Conservation (phyloP, 1,284 basidiomycete genomes). For the Melampsora americana region DNA sequence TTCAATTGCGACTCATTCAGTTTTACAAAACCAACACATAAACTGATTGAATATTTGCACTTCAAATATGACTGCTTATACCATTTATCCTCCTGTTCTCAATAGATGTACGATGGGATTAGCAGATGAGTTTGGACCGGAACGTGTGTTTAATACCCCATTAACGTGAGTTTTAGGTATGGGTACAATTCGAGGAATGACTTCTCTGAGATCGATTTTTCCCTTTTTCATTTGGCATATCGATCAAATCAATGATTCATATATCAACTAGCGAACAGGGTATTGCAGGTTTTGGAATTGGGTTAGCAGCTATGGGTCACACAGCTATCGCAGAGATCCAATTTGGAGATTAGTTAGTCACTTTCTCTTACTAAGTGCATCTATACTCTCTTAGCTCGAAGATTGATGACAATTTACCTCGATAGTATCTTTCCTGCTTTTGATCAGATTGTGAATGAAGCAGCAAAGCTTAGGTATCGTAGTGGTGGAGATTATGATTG, state of each 20-base stretch:
- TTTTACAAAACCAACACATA: too few species aligned
- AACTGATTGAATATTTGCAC: too few species aligned
- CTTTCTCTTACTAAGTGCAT: background rate
- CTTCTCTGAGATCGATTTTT: background rate
- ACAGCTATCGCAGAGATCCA: slow-evolving; percentile 92
- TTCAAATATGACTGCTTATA: too few species aligned
- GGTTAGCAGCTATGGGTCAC: slow-evolving; percentile 84
- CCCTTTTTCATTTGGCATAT: too few species aligned
- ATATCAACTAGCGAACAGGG: slow-evolving; percentile 67
- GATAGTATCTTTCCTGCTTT: slow-evolving; percentile 53
- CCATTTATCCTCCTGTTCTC: background rate
- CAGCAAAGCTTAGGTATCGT: slow-evolving; percentile 85
- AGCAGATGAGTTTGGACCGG: slow-evolving; percentile 84
- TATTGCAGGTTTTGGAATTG: slow-evolving; percentile 90
- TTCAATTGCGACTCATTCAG: too few species aligned
- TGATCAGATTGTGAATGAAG: slow-evolving; percentile 91
- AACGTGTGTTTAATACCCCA: slow-evolving; percentile 93
- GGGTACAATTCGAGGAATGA: background rate
- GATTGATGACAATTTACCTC: background rate
- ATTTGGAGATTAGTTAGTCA: slow-evolving; percentile 54
- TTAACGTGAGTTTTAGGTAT: slow-evolving; percentile 52
- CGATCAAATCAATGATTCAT: slow-evolving; percentile 55
- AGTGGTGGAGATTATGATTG: slow-evolving; percentile 79
- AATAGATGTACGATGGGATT: slow-evolving; percentile 65
- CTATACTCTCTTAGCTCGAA: background rate